Conservation (phyloP, 148 eudicot genomes). For the Vaccinium vitisidaea region DNA sequence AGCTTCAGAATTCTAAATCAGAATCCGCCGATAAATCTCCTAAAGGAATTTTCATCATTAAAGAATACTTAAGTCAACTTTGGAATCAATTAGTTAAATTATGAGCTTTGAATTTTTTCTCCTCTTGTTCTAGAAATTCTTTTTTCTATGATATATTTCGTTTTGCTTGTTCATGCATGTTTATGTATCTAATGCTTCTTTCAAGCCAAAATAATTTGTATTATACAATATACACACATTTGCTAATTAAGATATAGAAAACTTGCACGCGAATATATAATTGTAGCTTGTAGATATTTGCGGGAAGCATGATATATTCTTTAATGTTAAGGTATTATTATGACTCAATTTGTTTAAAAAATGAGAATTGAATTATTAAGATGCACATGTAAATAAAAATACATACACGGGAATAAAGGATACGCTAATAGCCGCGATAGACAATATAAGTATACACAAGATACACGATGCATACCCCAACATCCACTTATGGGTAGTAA, state of each 20-base stretch:
- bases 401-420: neutral
- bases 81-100: neutral
- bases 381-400: neutral
- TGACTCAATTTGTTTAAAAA: neutral
- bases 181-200: neutral
- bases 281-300: neutral
- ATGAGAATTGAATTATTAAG: neutral
- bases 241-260: neutral
- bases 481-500: too few relatives aligned
- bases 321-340: neutral
- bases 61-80: constrained; percentile 17
- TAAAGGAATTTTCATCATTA: neutral
- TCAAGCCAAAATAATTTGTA: neutral
- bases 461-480: too few relatives aligned
- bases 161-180: neutral
- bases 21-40: neutral
- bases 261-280: too few relatives aligned
- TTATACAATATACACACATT: neutral
- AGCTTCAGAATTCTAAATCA: neutral
- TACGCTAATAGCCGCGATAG: neutral
- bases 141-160: neutral
- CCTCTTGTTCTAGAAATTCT: constrained; percentile 4
- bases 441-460: too few relatives aligned
- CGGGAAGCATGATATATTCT: neutral
- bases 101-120: neutral